Base-by-base conservation (phyloP, 2,329 filamentous ascomycete species). In the Botrytis pseudocinerea region DNA sequence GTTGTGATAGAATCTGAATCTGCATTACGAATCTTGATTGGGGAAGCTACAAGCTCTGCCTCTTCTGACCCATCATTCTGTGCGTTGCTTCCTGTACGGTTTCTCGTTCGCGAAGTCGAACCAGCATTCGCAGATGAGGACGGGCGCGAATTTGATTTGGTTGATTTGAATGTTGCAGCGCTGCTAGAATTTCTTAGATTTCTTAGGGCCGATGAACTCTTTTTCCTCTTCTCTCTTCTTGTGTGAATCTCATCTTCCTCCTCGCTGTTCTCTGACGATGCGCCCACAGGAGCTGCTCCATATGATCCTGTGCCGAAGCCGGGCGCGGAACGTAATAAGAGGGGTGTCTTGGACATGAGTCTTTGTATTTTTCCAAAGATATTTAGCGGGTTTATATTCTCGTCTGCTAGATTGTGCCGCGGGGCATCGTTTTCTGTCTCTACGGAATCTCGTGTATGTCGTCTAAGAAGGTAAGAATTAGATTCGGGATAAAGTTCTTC, bases 251-350 rank as follows among this genome's bases (percentile, higher is more conserved):
- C 75, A 12, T 82, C 78, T 40, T 82, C 78, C 20, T 81, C 78
- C 40, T 79, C 80, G 32, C 79, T 80, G 59, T 81, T 80, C 44
- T 82, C 80, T n/a, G 78, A 79, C 42, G 82, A 80, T 8, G 81
- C 83, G 54, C 84, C 80, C 60, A 86, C 78, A 8, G 87, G 87
- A 35, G 88, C 84, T 7, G 87, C 87, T 71, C 89, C 88, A 80
- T 91, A 91, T 25, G 88, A 89, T 35, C 87, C 87, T 51, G 87
- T 89, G 73, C 87, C 88, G 79, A 87, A 85, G 48, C 87, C 87
- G 61, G 88, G 88, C 76, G 88, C 88, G 68, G 88, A 88, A 74
- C 87, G 86, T 80, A 89, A 82, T 71, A 91, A 82, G 73, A 90
- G 85, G 73, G 88, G 88, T 75, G 85, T 83, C 80, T 83, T 83